Percentiles rank a stretch among this genome's conserved stretches.
Conservation (phyloP, 106 monocot genomes). For the Xerophyta viscosa region DNA sequence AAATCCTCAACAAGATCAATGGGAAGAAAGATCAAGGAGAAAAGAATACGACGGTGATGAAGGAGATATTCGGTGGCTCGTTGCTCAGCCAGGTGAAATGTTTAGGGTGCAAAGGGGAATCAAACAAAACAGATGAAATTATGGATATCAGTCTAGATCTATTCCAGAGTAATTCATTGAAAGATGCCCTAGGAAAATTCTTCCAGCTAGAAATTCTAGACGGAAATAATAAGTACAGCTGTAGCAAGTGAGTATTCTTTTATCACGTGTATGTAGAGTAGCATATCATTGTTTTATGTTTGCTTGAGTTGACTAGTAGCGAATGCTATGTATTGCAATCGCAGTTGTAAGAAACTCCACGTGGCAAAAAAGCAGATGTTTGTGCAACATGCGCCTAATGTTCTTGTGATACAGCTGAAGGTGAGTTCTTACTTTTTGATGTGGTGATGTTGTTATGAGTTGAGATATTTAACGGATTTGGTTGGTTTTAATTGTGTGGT, state of each 20-base stretch:
- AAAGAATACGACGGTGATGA: slow-evolving; percentile 43
- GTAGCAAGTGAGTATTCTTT: slow-evolving; percentile 64
- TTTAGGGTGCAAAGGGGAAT: slow-evolving; percentile 67
- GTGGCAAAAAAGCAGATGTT: slow-evolving; percentile 89
- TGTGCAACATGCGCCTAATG: slow-evolving; percentile 74
- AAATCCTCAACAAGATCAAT: slow-evolving; percentile 11
- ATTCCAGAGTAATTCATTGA: slow-evolving; percentile 51
- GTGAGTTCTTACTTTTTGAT: slow-evolving; percentile 17
- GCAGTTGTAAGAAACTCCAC: slow-evolving; percentile 82
- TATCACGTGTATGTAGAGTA: no score
- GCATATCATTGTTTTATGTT: no score
- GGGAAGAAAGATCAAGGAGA: neutral
- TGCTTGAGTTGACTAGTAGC: neutral
- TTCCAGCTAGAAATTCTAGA: slow-evolving; percentile 79
- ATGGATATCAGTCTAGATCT: slow-evolving; percentile 95
- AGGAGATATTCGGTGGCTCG: slow-evolving; percentile 84
- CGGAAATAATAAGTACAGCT: slow-evolving; percentile 84
- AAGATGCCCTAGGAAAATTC: slow-evolving; percentile 69
- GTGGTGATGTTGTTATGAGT: no score
- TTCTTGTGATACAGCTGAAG: slow-evolving; percentile 96
- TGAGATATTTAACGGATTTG: no score
- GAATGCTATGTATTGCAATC: slow-evolving; percentile 2
- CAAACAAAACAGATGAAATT: slow-evolving; percentile 90
- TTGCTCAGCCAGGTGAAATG: slow-evolving; percentile 92
- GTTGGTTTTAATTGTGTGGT: neutral